Percentiles rank a stretch among this genome's conserved stretches.
phyloP scores from a whole-genome alignment of 345 rosid genomes.

The Rhizophora mangle region DNA sequence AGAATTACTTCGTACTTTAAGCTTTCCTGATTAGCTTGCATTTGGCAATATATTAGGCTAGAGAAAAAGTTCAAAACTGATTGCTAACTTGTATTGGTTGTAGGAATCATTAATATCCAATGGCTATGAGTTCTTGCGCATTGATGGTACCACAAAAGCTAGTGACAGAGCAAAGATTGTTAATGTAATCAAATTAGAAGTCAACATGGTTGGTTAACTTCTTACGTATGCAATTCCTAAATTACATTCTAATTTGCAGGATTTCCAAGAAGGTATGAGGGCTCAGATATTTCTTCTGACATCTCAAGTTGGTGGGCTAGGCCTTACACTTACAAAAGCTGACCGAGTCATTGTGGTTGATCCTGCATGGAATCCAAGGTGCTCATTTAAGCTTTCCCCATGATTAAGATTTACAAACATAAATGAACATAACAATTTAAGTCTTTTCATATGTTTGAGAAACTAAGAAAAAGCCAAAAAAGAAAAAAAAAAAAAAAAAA shows the following conservation, averaged over 20 bases:
- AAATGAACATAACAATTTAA: neutral
- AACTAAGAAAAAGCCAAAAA: too few relatives aligned
- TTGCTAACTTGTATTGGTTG: constrained; percentile 11
- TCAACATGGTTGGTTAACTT: neutral
- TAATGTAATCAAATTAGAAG: constrained; percentile 44
- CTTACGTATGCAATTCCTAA: neutral
- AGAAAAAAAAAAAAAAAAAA: too few relatives aligned
- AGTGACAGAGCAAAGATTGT: constrained; percentile 79
- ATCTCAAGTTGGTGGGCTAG: constrained; percentile 98
- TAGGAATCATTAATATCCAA: constrained; percentile 71
- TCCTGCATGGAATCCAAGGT: constrained; percentile 99
- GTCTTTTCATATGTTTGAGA: neutral
- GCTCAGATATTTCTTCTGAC: constrained; percentile 93
- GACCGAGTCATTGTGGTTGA: constrained; percentile 98
- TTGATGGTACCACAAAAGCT: constrained; percentile 94
- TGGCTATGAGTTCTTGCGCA: constrained; percentile 68
- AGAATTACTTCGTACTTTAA: neutral
- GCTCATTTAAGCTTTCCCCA: constrained; percentile 10
- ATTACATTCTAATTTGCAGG: constrained; percentile 37
- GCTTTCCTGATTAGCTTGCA: neutral
- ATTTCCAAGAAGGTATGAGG: constrained; percentile 70
- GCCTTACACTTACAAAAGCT: constrained; percentile 95
- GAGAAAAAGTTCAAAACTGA: neutral
- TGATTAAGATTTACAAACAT: constrained; percentile 3
- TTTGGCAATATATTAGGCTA: constrained; percentile 6